Base-by-base conservation (phyloP, 1,284 basidiomycete species). In the Mycosarcoma maydis region DNA sequence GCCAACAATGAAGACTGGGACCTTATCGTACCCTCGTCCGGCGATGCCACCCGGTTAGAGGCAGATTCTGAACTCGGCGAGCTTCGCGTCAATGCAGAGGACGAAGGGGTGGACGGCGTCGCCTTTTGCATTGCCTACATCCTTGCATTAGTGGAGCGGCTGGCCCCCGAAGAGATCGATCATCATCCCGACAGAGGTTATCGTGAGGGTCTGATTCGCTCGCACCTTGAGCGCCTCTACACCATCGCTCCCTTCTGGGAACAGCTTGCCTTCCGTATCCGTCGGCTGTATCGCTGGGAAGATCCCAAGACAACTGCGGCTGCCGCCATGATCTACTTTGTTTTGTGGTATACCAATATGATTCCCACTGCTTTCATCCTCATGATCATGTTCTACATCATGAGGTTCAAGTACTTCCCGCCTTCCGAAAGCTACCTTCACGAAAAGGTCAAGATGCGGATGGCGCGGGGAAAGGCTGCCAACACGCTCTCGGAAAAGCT, bases 201-300 rank as follows among this genome's bases (percentile, higher is more conserved):
- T 48, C 75, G 80, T 37, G 80, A 81, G 45, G 66, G 74, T 23
- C 58, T 72, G 9, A 72, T 74, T 7, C 75, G 80, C 13, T 77
- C 76, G 14, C 80, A 81, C 41, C 44, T 81, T 19, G 78, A 80
- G 48, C 73, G 80, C 6, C 67, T 81, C 26, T 81, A 81, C 50
- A 69, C 80, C 24, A 81, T 81, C 44, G 80, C 80, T 6, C 80
- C 80, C 1, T 81, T 81, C 44, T 81, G 80, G 80, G 80, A 81
- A 46, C 69, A 77, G 55, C 69, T 81, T 13, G 67, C 45, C 24
- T 29, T 34, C 29, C 58, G 64, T 13, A 52, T 53, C 7, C 62
- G 69, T 3, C 52, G 59, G 1, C 45, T 72, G 26, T 72, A 72
- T 27, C 64, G 69, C 3, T 72, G 69, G 69, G 69, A 72, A 22